Evolutionary conservation across 306 rosid genomes (phyloP), one percentile per base, ranked within the genome.

Genomic region (Cucumis hystrix): DNA sequence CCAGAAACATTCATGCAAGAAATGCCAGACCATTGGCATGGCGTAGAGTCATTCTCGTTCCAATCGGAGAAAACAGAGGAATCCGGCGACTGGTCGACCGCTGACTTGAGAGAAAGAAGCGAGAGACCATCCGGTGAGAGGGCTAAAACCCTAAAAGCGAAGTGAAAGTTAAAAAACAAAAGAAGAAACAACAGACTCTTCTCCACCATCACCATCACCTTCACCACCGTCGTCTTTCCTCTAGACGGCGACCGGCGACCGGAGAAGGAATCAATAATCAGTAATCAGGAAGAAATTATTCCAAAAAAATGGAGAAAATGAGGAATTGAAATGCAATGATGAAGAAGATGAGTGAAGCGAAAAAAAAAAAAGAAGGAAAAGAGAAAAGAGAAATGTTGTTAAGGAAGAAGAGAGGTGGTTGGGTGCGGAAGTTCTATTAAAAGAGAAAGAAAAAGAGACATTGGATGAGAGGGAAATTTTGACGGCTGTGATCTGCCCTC

Each of bases 121-220:
- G 99, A 87, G 57, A 96, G 87, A 35, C 99, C 99, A 79, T 96
- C 98, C 37, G 96, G 86, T 57, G 96, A 83, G 45, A 96, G 96
- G 37, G 96, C 81, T 64, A 70, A 41, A 11, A 64, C 77, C 35
- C 69, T 39, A 20, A 43, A 64, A 20, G 56, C 3, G 21, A 37
- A 8, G n/a, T 37, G 75, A 20, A 76, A 63, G 51, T 13, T 15
- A 23, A 81, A 28, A 28, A 76, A 56, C 56, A 78, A 82, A 25
- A 74, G 0, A 1, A 69, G 23, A 4, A 49, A 12, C 16, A 43
- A 5, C 28, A 52, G 8, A 57, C 1, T 62, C 59, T 11, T 80
- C 66, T 47, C 57, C 52, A 47, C 11, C 83, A 28, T 28, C 74
- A 76, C 58, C 77, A 20, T 68, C 84, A 63, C 61, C 54, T 12